A percentile compares a stretch with the other conserved stretches of the same genome.
phyloP scores from a whole-genome alignment of 169 alveolate genomes.

The Eimeria brunetti region DNA sequence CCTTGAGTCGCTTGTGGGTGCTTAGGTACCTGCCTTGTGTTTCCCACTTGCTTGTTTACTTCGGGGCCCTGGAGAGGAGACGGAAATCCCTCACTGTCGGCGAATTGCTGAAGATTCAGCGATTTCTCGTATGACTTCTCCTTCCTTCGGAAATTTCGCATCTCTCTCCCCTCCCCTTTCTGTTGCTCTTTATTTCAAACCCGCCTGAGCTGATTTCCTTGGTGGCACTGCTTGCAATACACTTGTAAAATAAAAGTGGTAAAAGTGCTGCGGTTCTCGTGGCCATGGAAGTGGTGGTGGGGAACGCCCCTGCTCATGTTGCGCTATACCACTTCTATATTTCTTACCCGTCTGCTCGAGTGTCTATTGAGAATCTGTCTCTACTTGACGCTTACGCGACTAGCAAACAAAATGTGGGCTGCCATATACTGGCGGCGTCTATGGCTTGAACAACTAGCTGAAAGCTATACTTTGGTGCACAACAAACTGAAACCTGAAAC shows the following conservation, averaged over 20 bases:
- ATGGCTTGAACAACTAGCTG: background rate
- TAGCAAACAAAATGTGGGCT: background rate
- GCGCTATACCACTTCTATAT: background rate
- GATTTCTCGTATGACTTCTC: conserved; percentile 27
- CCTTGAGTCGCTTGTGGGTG: background rate
- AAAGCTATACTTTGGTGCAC: background rate
- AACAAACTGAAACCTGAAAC: no score
- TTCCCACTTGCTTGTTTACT: conserved; percentile 1
- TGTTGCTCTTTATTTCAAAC: background rate
- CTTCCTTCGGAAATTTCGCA: background rate
- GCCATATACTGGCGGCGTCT: background rate
- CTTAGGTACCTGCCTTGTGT: conserved; percentile 19
- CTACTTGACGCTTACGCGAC: background rate
- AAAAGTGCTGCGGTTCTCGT: background rate
- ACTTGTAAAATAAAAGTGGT: no score
- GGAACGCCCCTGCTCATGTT: background rate
- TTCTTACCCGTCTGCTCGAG: background rate
- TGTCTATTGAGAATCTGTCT: background rate
- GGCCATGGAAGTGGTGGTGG: background rate
- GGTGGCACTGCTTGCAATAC: background rate
- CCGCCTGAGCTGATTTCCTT: background rate
- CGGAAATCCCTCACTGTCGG: conserved; percentile 8
- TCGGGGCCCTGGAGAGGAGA: conserved; percentile 41
- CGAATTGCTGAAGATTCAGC: conserved; percentile 36
- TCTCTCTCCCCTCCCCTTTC: background rate